Evolutionary conservation across 129 eudicot genomes (phyloP), one percentile per base, ranked within the genome.

Genomic region (Artemisia tridentata): DNA sequence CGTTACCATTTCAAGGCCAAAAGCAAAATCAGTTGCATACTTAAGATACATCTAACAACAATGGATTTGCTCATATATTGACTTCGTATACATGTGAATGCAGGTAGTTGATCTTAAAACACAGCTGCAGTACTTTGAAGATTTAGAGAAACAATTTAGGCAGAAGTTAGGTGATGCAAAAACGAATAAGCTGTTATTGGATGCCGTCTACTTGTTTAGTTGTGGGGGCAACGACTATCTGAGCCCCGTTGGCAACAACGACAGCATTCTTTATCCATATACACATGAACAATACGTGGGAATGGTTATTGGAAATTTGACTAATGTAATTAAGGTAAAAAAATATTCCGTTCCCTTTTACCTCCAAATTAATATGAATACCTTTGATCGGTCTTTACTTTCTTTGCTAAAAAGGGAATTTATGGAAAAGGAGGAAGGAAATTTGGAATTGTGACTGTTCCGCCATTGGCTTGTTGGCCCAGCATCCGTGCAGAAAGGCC

Each of bases 151-250:
- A 51, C 18, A 63, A 2, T 74, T 65, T 11, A 78, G 72, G 68
- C 43, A 64, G 48, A 18, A 56, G 5, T 63, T 73, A 41, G 83
- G 86, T 25, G 79, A 74, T 38, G 11, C 38, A 12, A 71, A 74
- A 65, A 54, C 78, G 0, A 19, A 74, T 19, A 3, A 56, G 60
- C 3, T 82, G 60, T 1, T 82, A 7, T 78, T 80, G 0, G 63
- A 74, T 55, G 86, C 80, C 9, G 86, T 82, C 5, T 82, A 82
- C 72, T 57, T 82, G 67, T 64, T 82, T 12, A 73, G 78, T 77
- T 63, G 63, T 1, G 83, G 80, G 16, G 52, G 78, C 41, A 82
- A 82, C 50, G 86, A 82, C 59, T 78, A 82, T 23, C 3, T 64
- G 20, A 54, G 63, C 77, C 68, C 47, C 5, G 60, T 56, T 4